A percentile compares a stretch with the other conserved stretches of the same genome.
These are phyloP conservation scores for Durotheca rogersii DNA, from an alignment of 495 filamentous ascomycete genomes.

Conservation along the genomic window DNA sequence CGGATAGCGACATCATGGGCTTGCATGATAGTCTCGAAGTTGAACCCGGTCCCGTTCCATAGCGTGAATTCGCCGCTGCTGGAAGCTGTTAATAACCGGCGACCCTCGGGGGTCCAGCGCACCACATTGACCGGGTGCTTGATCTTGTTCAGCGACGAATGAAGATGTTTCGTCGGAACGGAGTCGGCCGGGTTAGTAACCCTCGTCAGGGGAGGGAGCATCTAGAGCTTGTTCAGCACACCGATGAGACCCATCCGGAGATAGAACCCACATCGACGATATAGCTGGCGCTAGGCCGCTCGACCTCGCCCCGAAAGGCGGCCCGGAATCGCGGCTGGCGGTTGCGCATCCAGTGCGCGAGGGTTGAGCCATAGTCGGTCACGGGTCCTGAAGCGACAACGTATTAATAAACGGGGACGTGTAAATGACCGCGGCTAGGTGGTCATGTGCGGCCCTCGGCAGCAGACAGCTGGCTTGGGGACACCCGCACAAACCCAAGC, in stretches of 20 bases:
- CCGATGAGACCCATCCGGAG: neutral
- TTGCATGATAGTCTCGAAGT: slow-evolving; percentile 99
- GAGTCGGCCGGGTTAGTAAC: slow-evolving; percentile 71
- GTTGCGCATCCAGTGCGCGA: slow-evolving; percentile 90
- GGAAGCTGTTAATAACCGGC: slow-evolving; percentile 84
- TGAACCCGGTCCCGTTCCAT: slow-evolving; percentile 98
- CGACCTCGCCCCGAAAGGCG: slow-evolving; percentile 65
- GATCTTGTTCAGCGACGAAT: slow-evolving; percentile 95
- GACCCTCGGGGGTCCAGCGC: slow-evolving; percentile 94
- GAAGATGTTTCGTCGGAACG: slow-evolving; percentile 84
- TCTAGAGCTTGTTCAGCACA: slow-evolving; percentile 50
- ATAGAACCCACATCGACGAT: slow-evolving; percentile 74
- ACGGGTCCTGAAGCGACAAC: slow-evolving; percentile 62
- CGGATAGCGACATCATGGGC: slow-evolving; percentile 94
- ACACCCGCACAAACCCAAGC: neutral
- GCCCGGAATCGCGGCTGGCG: slow-evolving; percentile 74
- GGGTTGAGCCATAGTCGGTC: slow-evolving; percentile 91
- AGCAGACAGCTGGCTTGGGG: neutral
- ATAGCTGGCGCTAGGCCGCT: slow-evolving; percentile 84
- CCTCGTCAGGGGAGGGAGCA: slow-evolving; percentile 81
- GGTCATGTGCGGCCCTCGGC: neutral
- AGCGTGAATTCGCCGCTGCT: slow-evolving; percentile 97
- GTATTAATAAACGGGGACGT: slow-evolving; percentile 1
- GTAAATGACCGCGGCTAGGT: neutral
- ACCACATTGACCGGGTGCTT: slow-evolving; percentile 98